Evolutionary conservation across 306 rosid species (phyloP), one percentile per base, ranked within the genome.

Genomic region (Pueraria montana): DNA sequence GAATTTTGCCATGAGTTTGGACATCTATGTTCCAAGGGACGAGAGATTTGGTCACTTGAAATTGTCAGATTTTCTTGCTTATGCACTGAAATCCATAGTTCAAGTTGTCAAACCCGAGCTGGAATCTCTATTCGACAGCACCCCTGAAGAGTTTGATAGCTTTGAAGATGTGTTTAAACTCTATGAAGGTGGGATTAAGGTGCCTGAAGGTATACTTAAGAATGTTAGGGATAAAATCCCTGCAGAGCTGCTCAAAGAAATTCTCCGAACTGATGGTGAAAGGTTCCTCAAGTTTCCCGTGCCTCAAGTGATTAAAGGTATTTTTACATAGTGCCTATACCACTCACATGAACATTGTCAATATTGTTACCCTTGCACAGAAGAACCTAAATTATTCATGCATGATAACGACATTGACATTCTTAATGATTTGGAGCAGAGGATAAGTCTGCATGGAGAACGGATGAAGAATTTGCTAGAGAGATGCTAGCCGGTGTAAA

Each of bases 401-500:
- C 38, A 53, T 20, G 78, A 66, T 70, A 45, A 17, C 80, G 50
- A 1, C 38, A 75, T 87, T 70, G 50, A 1, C 38, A 75, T 87
- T 70, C 66, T 56, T 74, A 14, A 82, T 86, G 71, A 72, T 80
- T 80, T 82, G 82, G 89, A 63, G 82, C 78, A 95, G 99, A 89
- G 83, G 89, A 91, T 76, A 86, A 77, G 83, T 82, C 87, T 27
- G 93, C 96, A 9, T 95, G 99, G 98, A 90, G 91, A 61, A 91
- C 96, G 0, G 98, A 95, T 32, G 94, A 95, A 74, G 98, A 95
- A 77, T 93, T 95, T 83, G 88, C 96, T 6, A 91, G 98, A 87
- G 98, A 95, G 80, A 92, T 95, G 96, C 59, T 95, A 53, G 98
- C 98, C 1, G 98, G 98, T 74, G 83, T 92, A 21, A 85, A 93